Conservation (phyloP, 805 yeast genomes). For the Lipomyces anomalus region DNA sequence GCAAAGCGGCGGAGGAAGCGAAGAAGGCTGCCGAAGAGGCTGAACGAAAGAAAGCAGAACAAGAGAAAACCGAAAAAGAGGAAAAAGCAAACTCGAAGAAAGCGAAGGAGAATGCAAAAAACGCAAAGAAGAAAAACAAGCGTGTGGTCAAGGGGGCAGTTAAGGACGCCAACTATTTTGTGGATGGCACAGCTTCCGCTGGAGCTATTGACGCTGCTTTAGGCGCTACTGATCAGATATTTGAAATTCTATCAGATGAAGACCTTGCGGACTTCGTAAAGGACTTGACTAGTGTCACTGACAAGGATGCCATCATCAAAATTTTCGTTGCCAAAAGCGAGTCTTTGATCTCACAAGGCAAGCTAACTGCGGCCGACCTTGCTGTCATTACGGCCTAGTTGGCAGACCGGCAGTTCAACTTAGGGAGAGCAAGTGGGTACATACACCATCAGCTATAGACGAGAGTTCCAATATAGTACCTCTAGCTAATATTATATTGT, state of each 20-base stretch:
- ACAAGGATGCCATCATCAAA: constrained; percentile 53
- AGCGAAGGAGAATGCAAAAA: constrained; percentile 88
- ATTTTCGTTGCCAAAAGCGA: constrained; percentile 52
- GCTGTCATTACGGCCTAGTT: no score
- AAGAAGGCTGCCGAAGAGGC: constrained; percentile 82
- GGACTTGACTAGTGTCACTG: constrained; percentile 52
- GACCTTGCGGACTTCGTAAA: constrained; percentile 70
- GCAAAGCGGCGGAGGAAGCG: constrained; percentile 93
- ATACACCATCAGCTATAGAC: no score
- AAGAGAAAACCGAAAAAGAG: constrained; percentile 59
- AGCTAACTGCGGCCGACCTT: constrained; percentile 47
- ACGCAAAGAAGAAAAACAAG: constrained; percentile 92
- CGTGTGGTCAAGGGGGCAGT: constrained; percentile 75
- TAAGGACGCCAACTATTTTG: constrained; percentile 76
- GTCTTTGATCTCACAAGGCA: constrained; percentile 49
- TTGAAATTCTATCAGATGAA: constrained; percentile 75
- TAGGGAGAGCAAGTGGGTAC: no score
- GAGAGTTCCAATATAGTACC: no score
- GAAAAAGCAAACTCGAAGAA: constrained; percentile 79
- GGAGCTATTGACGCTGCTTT: constrained; percentile 44
- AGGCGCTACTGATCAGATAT: constrained; percentile 69
- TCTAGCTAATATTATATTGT: no score
- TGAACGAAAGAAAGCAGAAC: constrained; percentile 70
- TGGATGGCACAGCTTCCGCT: constrained; percentile 57
- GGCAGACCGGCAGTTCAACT: no score